phyloP scores from a whole-genome alignment of 116 monocot genomes.

The Trichopus zeylanicus region DNA sequence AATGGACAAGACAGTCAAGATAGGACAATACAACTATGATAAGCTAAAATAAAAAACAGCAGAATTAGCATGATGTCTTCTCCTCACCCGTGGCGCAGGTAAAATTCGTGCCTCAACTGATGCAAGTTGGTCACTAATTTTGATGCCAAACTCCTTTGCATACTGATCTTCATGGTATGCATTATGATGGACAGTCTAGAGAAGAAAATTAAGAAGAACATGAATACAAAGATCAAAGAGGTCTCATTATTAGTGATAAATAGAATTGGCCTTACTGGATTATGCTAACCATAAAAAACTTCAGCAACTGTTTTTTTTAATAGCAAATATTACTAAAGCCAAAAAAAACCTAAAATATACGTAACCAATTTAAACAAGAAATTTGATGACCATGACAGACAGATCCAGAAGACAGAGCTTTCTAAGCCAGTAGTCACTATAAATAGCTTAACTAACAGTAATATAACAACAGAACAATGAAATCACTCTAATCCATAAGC shows the following conservation, averaged over 20 bases:
- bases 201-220: neutral
- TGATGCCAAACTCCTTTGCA: constrained; percentile 73
- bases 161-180: constrained; percentile 54
- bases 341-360: too few species aligned
- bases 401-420: too few species aligned
- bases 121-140: constrained; percentile 54
- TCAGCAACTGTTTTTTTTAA: too few species aligned
- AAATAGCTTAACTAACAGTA: too few species aligned
- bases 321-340: too few species aligned
- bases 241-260: too few species aligned
- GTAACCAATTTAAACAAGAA: too few species aligned
- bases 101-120: constrained; percentile 71
- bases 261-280: too few species aligned
- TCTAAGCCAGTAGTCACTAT: too few species aligned
- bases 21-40: neutral
- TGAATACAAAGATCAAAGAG: too few species aligned
- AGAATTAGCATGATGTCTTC: neutral
- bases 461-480: neutral
- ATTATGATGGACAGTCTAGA: constrained; percentile 60
- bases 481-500: neutral
- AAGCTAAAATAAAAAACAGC: neutral
- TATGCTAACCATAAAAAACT: too few species aligned
- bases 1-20: neutral
- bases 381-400: too few species aligned
- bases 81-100: constrained; percentile 55